A percentile compares a stretch with the other conserved stretches of the same genome.
Conservation (phyloP, 805 yeast species). For the Suhomyces prunicola region DNA sequence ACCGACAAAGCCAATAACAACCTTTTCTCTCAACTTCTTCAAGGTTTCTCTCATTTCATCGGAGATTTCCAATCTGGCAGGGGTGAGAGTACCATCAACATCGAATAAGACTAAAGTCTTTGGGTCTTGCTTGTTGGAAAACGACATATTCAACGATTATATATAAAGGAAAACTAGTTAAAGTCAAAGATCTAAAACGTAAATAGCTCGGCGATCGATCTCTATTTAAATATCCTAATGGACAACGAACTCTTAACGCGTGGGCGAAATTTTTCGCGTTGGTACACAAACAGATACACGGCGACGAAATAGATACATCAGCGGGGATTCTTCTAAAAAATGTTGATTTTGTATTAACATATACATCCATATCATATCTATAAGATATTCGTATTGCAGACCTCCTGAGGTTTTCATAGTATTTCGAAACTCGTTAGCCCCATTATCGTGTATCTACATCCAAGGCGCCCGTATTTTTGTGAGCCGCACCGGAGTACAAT, state of each 20-base stretch:
- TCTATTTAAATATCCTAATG: conserved; percentile 1
- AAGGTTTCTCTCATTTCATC: conserved; percentile 75
- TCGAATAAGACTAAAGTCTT: conserved; percentile 90
- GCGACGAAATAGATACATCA: not conserved
- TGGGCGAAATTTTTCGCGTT: conserved; percentile 2
- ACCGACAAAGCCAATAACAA: conserved; percentile 95
- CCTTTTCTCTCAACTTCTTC: conserved; percentile 79
- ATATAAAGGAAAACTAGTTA: not conserved
- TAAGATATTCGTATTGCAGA: too few species aligned
- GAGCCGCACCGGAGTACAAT: not conserved
- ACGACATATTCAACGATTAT: conserved; percentile 43
- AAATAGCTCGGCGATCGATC: not conserved
- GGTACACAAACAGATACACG: not conserved
- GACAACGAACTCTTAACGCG: conserved; percentile 4
- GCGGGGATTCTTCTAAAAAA: not conserved
- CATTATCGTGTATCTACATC: not conserved
- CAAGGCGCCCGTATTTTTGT: not conserved
- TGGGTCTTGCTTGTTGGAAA: conserved; percentile 75
- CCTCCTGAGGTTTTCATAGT: not conserved
- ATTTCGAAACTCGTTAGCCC: not conserved
- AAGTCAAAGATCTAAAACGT: not conserved
- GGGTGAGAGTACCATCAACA: conserved; percentile 97
- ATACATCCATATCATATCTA: not conserved
- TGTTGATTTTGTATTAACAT: too few species aligned
- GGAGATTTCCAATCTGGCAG: conserved; percentile 81